These are phyloP conservation scores for Trichoderma harzianum DNA, from an alignment of 2,329 filamentous ascomycete species.

Conservation along the genomic window DNA sequence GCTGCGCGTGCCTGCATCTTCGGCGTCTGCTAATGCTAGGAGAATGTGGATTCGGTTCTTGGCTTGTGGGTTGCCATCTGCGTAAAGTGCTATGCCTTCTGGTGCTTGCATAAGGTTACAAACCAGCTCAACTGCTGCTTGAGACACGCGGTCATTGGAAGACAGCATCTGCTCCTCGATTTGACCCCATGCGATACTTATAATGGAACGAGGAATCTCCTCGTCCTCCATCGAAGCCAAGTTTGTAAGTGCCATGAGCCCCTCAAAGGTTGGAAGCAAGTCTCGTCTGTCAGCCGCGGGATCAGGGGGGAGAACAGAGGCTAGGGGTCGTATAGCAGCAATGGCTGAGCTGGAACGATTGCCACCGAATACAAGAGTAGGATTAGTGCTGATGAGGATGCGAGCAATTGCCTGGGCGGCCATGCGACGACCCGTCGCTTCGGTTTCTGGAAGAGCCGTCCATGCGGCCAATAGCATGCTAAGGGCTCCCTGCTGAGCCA, in stretches of 20 bases:
- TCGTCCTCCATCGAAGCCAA: conserved; percentile 76
- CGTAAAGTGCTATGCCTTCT: conserved; percentile 65
- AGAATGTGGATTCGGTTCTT: conserved; percentile 76
- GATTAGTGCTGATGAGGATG: conserved; percentile 83
- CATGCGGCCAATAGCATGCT: conserved; percentile 75
- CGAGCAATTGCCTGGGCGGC: conserved; percentile 80
- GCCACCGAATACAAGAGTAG: conserved; percentile 76
- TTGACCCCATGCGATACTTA: conserved; percentile 68
- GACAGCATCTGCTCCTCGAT: conserved; percentile 83
- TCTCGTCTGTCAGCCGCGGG: conserved; percentile 64
- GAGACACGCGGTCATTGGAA: conserved; percentile 70
- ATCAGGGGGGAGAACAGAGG: conserved; percentile 68
- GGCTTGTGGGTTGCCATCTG: conserved; percentile 63
- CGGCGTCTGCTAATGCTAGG: conserved; percentile 81
- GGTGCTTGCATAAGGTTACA: conserved; percentile 81
- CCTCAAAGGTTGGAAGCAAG: conserved; percentile 85
- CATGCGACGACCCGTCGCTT: conserved; percentile 47
- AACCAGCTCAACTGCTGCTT: conserved; percentile 81
- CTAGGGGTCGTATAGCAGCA: conserved; percentile 78
- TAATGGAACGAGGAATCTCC: conserved; percentile 63
- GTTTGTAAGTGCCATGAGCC: conserved; percentile 88
- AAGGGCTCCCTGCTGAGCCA: conserved; percentile 92
- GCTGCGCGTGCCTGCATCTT: conserved; percentile 73
- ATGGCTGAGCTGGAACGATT: conserved; percentile 69
- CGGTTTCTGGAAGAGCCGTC: conserved; percentile 56